Conservation (phyloP, 768 basidiomycete genomes). For the Clitopilus passeckerianus region DNA sequence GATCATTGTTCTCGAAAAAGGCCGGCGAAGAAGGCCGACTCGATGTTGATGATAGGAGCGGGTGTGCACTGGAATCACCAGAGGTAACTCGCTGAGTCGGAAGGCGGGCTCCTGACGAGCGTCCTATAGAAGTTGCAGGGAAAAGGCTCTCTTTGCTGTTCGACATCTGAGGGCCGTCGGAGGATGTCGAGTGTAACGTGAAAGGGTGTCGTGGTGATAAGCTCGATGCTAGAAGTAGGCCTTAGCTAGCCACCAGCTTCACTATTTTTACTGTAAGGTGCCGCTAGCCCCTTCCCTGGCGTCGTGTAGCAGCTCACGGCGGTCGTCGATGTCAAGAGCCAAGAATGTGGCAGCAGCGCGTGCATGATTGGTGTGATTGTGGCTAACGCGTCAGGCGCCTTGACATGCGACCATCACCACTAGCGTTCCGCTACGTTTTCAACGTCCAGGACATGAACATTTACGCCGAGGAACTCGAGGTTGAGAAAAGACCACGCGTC, state of each 20-base stretch:
- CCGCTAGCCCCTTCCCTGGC: neutral
- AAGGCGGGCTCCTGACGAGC: constrained; percentile 30
- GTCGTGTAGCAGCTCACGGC: neutral
- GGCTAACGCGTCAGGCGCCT: neutral
- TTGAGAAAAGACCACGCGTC: neutral
- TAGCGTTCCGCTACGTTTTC: neutral
- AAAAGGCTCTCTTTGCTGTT: constrained; percentile 30
- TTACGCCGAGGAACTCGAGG: neutral
- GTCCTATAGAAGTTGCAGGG: constrained; percentile 52
- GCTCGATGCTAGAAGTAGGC: too few relatives aligned
- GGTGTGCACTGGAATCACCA: constrained; percentile 59
- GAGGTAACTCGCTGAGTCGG: constrained; percentile 37
- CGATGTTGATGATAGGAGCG: constrained; percentile 42
- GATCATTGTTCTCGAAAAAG: constrained; percentile 17
- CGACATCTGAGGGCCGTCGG: constrained; percentile 20
- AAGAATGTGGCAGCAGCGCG: neutral
- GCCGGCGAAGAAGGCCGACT: constrained; percentile 23
- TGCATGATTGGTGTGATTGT: neutral
- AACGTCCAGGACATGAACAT: neutral
- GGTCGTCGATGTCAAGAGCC: neutral
- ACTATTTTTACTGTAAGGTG: neutral
- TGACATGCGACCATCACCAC: neutral
- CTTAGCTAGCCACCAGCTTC: neutral
- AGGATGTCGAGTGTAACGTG: neutral
- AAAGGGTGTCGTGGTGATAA: neutral